Evolutionary conservation across 2,329 filamentous ascomycete genomes (phyloP), one percentile per base, ranked within the genome.

Genomic region (Verticillium klebahnii): DNA sequence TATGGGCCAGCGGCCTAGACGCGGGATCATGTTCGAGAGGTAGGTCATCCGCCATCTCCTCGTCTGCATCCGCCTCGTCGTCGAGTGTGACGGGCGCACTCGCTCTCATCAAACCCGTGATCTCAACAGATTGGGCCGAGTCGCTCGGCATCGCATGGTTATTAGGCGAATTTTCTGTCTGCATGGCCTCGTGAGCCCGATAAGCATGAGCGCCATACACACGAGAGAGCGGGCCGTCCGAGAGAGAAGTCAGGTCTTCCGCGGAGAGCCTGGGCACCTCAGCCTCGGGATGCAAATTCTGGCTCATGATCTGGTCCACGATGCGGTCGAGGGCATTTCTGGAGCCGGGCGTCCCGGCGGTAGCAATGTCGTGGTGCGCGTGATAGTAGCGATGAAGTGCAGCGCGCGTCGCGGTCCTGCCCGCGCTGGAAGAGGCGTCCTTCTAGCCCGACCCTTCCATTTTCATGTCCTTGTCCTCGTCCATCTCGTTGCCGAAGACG

Each of bases 391-490:
- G 45, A 29, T n/a, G 17, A 12, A 7, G 19, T 23, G 19, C n/a
- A 23, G 34, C 45, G 45, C 19, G 19, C 34, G 45, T n/a, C 17
- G 39, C 39, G 17, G 39, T 19, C 17, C 14, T 17, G 39, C 34
- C 34, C 34, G 39, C 52, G 54, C 29, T 31, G 31, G 12, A 56
- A 34, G 54, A 34, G 25, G n/a, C 25, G 54, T 56, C 25, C 54
- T 32, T 34, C 54, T 56, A 56, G 54, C 54, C 45, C 45, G 45
- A 60, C 45, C 59, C 64, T 56, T 57, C 64, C 64, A 65, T 66
- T 29, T 80, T 83, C 78, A 85, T 83, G 58, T 86, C 85, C 70
- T 86, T 80, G 65, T 86, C 80, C 65, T 85, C 80, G 65, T 85
- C 82, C 57, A 78, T 80, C 67, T 84, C 81, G 52, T 79, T 79